These are phyloP conservation scores for Vitis rupestris DNA, from an alignment of 164 flowering plant species.

Conservation along the genomic window DNA sequence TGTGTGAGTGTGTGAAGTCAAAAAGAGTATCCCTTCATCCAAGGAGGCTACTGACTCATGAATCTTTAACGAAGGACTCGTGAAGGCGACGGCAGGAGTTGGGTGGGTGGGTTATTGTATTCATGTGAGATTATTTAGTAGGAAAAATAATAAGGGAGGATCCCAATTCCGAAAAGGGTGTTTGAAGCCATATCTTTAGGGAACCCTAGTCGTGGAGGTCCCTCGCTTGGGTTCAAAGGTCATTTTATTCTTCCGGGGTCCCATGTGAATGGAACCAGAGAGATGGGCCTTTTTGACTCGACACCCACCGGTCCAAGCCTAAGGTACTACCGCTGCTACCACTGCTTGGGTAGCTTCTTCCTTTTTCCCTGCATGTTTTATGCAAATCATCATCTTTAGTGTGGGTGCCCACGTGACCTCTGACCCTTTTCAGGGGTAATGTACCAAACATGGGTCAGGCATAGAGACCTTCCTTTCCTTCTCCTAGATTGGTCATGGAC, in stretches of 20 bases:
- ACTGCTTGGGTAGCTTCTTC: neutral
- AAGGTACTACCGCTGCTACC: neutral
- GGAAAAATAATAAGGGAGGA: neutral
- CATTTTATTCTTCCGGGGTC: conserved; percentile 9
- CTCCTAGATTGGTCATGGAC: too few relatives aligned
- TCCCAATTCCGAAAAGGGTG: conserved; percentile 8
- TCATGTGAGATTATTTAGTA: conserved; percentile 14
- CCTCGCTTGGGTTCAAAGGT: neutral
- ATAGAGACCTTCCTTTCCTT: too few relatives aligned
- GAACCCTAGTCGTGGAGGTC: neutral
- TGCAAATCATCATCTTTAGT: conserved; percentile 1
- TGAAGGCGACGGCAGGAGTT: conserved; percentile 56
- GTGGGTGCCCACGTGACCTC: conserved; percentile 4
- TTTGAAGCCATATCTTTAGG: neutral
- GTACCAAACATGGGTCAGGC: too few relatives aligned
- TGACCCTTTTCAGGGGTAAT: conserved; percentile 5
- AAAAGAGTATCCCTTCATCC: conserved; percentile 26
- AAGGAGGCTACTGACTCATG: conserved; percentile 18
- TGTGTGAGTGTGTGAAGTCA: conserved; percentile 19
- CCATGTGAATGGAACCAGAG: conserved; percentile 21
- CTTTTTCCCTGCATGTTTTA: conserved; percentile 15
- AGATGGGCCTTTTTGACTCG: neutral
- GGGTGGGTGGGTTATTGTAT: conserved; percentile 1
- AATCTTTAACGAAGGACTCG: conserved; percentile 35
- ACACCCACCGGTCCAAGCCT: neutral